phyloP scores from a whole-genome alignment of 139 green algal species.

The Closterium sp. region DNA sequence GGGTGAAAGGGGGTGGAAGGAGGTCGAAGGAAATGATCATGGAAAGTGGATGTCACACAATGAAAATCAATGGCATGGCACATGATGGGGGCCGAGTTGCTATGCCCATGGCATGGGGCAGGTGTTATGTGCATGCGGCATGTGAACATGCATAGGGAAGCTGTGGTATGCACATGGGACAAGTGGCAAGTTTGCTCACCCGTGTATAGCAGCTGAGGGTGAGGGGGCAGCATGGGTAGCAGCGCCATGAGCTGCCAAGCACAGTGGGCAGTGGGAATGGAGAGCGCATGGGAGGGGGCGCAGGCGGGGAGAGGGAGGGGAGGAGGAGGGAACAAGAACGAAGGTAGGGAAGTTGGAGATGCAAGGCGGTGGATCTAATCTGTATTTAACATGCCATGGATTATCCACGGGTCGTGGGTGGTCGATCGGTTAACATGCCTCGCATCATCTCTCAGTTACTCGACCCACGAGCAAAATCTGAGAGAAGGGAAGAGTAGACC shows the following conservation, averaged over 20 bases:
- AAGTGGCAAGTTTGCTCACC: conserved; percentile 17
- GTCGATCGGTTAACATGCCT: too few species aligned
- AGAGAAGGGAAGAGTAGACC: too few species aligned
- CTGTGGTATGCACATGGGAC: not conserved
- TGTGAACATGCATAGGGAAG: not conserved
- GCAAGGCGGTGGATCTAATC: too few species aligned
- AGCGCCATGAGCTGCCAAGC: conserved; percentile 38
- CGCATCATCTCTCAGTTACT: too few species aligned
- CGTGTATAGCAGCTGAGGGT: conserved; percentile 47
- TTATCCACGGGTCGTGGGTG: too few species aligned
- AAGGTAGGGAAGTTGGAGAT: not conserved
- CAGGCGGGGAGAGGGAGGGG: not conserved
- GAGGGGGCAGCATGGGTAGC: conserved; percentile 26
- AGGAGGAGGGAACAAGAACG: not conserved
- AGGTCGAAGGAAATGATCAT: too few species aligned
- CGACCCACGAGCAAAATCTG: too few species aligned
- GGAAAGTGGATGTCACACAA: too few species aligned
- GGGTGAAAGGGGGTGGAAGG: too few species aligned
- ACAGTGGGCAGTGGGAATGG: not conserved
- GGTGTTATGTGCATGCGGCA: not conserved
- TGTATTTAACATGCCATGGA: too few species aligned
- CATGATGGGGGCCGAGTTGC: too few species aligned
- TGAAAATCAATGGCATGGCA: too few species aligned
- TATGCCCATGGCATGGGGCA: not conserved
- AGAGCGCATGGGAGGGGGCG: not conserved